A percentile compares a stretch with the other conserved stretches of the same genome.
Evolutionary conservation across 352 stramenopile genomes (phyloP).

Genomic region (Phytophthora multivora): DNA sequence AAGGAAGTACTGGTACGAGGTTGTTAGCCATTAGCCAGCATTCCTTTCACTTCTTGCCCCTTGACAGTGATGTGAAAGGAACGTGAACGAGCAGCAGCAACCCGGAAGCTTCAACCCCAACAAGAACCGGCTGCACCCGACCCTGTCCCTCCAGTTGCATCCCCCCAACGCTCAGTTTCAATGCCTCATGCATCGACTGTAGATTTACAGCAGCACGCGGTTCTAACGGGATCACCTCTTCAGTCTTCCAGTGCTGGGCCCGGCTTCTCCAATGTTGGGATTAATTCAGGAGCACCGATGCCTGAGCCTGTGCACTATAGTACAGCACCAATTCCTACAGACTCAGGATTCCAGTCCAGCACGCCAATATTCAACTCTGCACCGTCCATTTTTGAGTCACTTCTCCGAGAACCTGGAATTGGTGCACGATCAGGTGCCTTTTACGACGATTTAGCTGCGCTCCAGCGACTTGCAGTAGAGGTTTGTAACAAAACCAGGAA

Average conservation of each 20-base stretch:
- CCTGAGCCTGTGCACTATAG: background rate
- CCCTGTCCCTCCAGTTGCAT: background rate
- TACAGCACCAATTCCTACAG: background rate
- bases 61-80: slow-evolving; percentile 5
- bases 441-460: slow-evolving; percentile 43
- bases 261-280: background rate
- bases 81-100: slow-evolving; percentile 13
- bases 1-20: slow-evolving; percentile 42
- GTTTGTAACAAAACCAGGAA: slow-evolving; percentile 17
- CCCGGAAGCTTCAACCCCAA: slow-evolving; percentile 22
- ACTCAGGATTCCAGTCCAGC: slow-evolving; percentile 1
- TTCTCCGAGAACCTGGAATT: slow-evolving; percentile 45
- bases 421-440: slow-evolving; percentile 33
- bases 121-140: slow-evolving; percentile 4
- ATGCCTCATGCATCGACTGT: background rate
- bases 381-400: slow-evolving; percentile 58
- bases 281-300: background rate
- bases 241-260: background rate
- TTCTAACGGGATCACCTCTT: background rate
- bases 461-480: slow-evolving; percentile 47
- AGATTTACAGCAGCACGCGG: slow-evolving; percentile 5
- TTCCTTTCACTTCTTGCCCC: background rate
- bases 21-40: background rate
- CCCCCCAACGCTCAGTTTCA: background rate
- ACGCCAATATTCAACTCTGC: slow-evolving; percentile 34